Percentiles rank a stretch among this genome's conserved stretches.
Evolutionary conservation across 148 eudicot genomes (phyloP).

Genomic region (Fagopyrum esculentum): DNA sequence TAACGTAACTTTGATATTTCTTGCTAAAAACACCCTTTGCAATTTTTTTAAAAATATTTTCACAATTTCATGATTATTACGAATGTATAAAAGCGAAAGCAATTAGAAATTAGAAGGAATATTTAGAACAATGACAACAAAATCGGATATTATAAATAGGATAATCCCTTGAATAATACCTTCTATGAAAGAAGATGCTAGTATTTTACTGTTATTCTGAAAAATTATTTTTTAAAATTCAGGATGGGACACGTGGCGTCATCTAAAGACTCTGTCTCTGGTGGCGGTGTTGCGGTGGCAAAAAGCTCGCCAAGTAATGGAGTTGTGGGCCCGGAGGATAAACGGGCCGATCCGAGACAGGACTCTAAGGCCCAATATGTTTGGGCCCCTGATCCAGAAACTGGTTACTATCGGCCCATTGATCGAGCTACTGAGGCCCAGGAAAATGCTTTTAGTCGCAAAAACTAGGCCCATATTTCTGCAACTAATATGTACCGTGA

Average conservation of each 20-base stretch:
- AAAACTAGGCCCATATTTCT: not conserved
- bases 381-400: not conserved
- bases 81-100: too few species aligned
- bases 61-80: too few species aligned
- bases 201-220: not conserved
- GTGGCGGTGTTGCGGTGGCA: not conserved
- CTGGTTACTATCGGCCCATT: constrained; percentile 7
- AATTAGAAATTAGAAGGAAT: too few species aligned
- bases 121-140: too few species aligned
- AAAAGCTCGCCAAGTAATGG: not conserved
- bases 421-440: not conserved
- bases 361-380: not conserved
- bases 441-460: not conserved
- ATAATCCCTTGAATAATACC: not conserved
- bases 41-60: too few species aligned
- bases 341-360: not conserved
- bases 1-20: too few species aligned
- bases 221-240: not conserved
- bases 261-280: not conserved
- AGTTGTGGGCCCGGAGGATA: not conserved
- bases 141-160: not conserved
- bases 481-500: too few species aligned
- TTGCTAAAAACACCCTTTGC: too few species aligned
- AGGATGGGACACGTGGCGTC: constrained; percentile 1
- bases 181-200: not conserved